Evolutionary conservation across 164 flowering plant genomes (phyloP).

Genomic region (Kingdonia uniflora): DNA sequence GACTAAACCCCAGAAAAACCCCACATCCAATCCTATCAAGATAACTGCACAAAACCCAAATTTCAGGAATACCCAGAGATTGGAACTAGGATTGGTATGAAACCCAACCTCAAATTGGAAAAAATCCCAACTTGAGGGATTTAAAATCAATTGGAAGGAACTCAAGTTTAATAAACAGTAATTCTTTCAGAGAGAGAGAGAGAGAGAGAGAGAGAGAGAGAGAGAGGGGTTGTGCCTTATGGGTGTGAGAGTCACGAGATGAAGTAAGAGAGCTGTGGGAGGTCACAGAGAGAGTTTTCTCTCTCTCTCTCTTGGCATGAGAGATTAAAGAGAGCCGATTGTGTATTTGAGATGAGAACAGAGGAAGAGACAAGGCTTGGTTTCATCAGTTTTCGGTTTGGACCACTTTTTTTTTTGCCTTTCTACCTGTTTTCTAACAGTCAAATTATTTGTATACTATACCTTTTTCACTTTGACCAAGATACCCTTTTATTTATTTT

Average conservation of each 20-base stretch:
- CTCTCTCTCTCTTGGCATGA: neutral
- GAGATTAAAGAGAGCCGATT: neutral
- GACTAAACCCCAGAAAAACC: no score
- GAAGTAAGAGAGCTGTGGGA: neutral
- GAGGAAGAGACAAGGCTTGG: conserved; percentile 31
- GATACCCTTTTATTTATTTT: neutral
- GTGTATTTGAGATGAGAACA: conserved; percentile 27
- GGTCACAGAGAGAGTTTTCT: neutral
- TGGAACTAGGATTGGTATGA: no score
- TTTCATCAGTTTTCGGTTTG: conserved; percentile 14
- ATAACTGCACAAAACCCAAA: neutral
- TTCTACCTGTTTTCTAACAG: neutral
- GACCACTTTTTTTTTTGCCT: conserved; percentile 17
- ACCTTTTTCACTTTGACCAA: neutral
- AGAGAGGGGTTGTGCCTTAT: neutral
- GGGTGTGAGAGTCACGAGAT: conserved; percentile 4
- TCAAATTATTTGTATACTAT: no score
- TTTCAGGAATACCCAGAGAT: neutral
- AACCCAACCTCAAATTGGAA: no score
- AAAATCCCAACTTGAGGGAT: no score
- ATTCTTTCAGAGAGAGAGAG: neutral
- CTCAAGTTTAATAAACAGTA: no score
- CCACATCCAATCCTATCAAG: neutral
- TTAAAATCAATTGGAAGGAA: no score
- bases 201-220: neutral